Conservation (phyloP, 345 rosid species). For the Draba incana region DNA sequence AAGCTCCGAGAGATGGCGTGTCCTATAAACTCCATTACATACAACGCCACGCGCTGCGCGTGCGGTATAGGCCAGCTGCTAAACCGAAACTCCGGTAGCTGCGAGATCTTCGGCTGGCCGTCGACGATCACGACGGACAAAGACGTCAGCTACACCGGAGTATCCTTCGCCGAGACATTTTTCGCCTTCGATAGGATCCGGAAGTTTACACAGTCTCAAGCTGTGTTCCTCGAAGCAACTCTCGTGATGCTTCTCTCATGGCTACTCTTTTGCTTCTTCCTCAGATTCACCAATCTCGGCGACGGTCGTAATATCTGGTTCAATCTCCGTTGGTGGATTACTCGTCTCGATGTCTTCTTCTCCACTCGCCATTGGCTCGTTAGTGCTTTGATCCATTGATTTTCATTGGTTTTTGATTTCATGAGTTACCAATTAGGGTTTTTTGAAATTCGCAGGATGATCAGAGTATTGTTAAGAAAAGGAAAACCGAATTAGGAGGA, state of each 20-base stretch:
- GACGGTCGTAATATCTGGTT: conserved; percentile 79
- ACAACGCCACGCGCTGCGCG: conserved; percentile 76
- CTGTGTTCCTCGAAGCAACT: conserved; percentile 91
- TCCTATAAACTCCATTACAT: conserved; percentile 59
- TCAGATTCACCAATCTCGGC: conserved; percentile 76
- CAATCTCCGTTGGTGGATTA: conserved; percentile 88
- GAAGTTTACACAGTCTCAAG: conserved; percentile 89
- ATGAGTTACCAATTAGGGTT: not conserved
- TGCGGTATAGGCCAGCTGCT: conserved; percentile 71
- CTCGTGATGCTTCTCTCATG: conserved; percentile 67
- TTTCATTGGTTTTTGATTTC: not conserved
- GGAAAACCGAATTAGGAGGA: conserved; percentile 97
- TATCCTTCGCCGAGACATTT: conserved; percentile 63
- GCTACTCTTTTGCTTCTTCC: conserved; percentile 66
- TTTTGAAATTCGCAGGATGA: conserved; percentile 61
- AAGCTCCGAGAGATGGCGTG: conserved; percentile 54
- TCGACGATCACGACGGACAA: conserved; percentile 50
- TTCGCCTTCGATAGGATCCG: conserved; percentile 74
- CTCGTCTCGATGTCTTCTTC: conserved; percentile 84
- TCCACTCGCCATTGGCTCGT: conserved; percentile 98
- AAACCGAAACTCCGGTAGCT: conserved; percentile 50
- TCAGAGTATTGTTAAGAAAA: conserved; percentile 69
- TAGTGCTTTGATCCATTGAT: conserved; percentile 30
- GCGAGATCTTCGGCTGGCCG: conserved; percentile 51
- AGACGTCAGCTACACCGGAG: conserved; percentile 51